phyloP scores from a whole-genome alignment of 2,329 filamentous ascomycete genomes.

The Colletotrichum orbiculare region DNA sequence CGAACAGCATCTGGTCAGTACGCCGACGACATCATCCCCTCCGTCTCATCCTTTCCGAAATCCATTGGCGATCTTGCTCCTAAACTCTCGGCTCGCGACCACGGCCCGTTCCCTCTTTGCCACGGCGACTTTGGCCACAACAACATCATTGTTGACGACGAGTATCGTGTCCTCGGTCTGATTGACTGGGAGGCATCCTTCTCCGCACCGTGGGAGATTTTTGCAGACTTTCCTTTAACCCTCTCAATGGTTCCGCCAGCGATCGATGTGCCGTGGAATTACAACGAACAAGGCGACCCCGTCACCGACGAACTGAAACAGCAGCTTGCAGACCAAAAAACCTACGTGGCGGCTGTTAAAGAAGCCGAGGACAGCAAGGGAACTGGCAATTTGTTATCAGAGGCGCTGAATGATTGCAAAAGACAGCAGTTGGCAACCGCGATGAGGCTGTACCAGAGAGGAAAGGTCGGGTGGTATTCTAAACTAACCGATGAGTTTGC shows the following conservation, averaged over 20 bases:
- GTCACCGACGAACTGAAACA: constrained; percentile 2
- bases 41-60: constrained; percentile 11
- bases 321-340: constrained; percentile 7
- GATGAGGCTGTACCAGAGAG: constrained; percentile 9
- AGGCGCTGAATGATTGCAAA: constrained; percentile 3
- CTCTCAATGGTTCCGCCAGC: constrained; percentile 12
- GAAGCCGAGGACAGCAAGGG: constrained; percentile 1
- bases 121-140: constrained; percentile 17
- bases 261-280: constrained; percentile 12
- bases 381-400: background rate
- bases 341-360: constrained; percentile 6
- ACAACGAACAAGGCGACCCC: constrained; percentile 12
- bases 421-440: background rate
- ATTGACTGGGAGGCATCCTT: constrained; percentile 43
- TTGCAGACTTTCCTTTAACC: constrained; percentile 18
- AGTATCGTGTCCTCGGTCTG: constrained; percentile 40
- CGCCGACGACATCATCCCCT: constrained; percentile 11
- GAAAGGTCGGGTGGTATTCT: constrained; percentile 18
- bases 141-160: constrained; percentile 41
- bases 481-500: constrained; percentile 8
- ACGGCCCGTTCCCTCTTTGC: constrained; percentile 15
- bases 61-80: constrained; percentile 1
- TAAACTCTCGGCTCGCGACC: background rate
- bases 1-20: constrained; percentile 1
- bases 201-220: constrained; percentile 31